A percentile compares a stretch with the other conserved stretches of the same genome.
These are phyloP conservation scores for Hypoxylon sp. DNA, from an alignment of 2,329 filamentous ascomycete species.

Conservation along the genomic window DNA sequence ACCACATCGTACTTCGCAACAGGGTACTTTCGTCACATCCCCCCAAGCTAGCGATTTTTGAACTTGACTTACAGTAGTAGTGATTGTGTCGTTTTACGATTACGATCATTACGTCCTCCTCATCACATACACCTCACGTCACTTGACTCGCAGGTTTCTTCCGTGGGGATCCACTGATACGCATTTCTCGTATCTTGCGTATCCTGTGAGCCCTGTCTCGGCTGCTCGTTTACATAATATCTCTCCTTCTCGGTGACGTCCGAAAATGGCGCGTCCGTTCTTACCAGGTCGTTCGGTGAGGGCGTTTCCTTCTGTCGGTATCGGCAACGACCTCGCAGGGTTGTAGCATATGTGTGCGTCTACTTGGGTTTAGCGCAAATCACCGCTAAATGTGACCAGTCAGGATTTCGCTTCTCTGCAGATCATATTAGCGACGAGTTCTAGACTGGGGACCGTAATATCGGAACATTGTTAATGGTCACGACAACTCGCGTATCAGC, in stretches of 20 bases:
- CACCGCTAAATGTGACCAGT: background rate
- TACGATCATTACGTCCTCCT: background rate
- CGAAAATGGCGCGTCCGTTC: background rate
- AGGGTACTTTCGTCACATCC: no score
- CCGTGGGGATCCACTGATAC: background rate
- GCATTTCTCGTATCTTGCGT: background rate
- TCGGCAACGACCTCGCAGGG: background rate
- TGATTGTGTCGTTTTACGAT: no score
- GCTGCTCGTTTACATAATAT: conserved; percentile 1
- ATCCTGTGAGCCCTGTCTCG: no score
- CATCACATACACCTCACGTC: background rate
- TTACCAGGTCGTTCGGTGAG: background rate
- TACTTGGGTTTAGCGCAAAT: background rate
- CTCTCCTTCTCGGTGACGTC: background rate
- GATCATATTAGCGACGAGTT: background rate
- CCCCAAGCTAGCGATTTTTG: background rate
- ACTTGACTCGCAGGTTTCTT: background rate
- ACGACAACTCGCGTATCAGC: background rate
- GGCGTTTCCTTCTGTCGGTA: background rate
- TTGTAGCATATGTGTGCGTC: background rate
- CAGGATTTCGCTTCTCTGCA: background rate
- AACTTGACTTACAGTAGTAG: no score
- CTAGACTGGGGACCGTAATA: background rate
- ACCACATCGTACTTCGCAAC: no score
- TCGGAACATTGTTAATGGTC: background rate